These are phyloP conservation scores for Closterium sp. DNA, from an alignment of 139 green algal species.

Conservation along the genomic window DNA sequence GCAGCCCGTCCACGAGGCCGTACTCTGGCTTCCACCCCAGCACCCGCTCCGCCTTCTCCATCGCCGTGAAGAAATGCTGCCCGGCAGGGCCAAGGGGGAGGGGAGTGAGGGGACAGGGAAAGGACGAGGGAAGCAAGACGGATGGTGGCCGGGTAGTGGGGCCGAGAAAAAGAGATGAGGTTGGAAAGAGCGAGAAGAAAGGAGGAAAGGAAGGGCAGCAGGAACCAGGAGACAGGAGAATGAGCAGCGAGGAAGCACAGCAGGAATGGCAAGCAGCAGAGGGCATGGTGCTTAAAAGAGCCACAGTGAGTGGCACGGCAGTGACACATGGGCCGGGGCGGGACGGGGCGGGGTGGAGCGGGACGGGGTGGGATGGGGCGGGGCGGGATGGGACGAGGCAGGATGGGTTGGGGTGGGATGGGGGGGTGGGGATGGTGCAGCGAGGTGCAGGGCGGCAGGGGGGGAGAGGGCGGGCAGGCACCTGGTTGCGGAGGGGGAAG, in stretches of 20 bases:
- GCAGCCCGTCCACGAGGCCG: constrained; percentile 80
- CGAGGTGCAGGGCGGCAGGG: not conserved
- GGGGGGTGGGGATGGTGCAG: not conserved
- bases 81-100: not conserved
- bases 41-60: constrained; percentile 85
- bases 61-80: constrained; percentile 93
- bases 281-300: no score
- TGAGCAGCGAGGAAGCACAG: not conserved
- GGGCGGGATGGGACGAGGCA: no score
- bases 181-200: no score
- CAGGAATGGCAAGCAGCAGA: not conserved
- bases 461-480: not conserved
- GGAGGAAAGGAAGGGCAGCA: no score
- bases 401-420: no score
- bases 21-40: constrained; percentile 89
- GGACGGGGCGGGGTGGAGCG: no score
- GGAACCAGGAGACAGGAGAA: no score
- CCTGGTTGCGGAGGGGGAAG: constrained; percentile 81
- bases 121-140: not conserved
- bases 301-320: no score
- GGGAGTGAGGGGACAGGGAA: not conserved
- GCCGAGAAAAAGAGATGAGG: constrained; percentile 92
- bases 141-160: no score
- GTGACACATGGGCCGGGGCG: no score
- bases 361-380: no score